These are phyloP conservation scores for Zizania latifolia DNA, from an alignment of 176 grass and related monocot genomes.

Conservation along the genomic window DNA sequence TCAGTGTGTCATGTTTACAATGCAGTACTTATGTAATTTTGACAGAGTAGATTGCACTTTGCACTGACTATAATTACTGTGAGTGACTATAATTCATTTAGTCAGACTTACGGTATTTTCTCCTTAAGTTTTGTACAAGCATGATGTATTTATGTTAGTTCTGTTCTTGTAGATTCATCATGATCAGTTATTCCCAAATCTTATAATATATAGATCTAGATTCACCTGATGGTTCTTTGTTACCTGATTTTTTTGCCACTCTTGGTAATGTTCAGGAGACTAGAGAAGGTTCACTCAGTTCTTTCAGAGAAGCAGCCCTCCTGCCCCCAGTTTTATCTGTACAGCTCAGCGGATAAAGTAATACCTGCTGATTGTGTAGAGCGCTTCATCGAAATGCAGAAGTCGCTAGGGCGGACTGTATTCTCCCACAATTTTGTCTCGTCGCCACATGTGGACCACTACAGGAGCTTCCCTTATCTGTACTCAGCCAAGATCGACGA, in stretches of 20 bases:
- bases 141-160: background rate
- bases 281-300: conserved; percentile 51
- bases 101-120: background rate
- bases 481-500: conserved; percentile 79
- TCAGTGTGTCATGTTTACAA: background rate
- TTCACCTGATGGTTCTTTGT: background rate
- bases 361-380: conserved; percentile 60
- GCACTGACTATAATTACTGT: background rate
- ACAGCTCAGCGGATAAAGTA: conserved; percentile 77
- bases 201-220: background rate
- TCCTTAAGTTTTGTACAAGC: background rate
- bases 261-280: conserved; percentile 48
- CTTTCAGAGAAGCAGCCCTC: conserved; percentile 63
- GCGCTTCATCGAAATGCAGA: conserved; percentile 70
- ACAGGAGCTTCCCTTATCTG: conserved; percentile 75
- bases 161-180: background rate
- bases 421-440: conserved; percentile 68
- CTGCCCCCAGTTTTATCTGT: conserved; percentile 92
- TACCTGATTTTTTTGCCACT: background rate
- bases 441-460: conserved; percentile 90
- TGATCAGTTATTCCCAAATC: background rate
- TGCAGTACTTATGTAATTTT: background rate
- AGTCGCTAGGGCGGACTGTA: conserved; percentile 47
- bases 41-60: background rate
- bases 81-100: background rate